These are phyloP conservation scores for Colletotrichum gloeosporioides DNA, from an alignment of 2,329 filamentous ascomycete species.

Conservation along the genomic window DNA sequence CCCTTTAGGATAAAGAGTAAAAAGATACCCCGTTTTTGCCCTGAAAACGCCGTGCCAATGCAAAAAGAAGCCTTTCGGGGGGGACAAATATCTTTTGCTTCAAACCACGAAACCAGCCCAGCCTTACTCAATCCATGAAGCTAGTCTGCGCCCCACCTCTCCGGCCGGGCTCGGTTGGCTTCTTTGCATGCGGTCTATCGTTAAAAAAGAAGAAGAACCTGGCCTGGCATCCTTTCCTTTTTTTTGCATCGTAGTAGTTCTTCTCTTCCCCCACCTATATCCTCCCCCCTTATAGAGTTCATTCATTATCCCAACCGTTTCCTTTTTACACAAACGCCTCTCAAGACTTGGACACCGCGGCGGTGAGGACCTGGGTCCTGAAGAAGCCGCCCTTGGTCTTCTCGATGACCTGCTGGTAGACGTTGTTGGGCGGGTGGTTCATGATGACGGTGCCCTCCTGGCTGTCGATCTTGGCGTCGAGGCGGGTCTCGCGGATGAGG, in stretches of 20 bases:
- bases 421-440: constrained; percentile 98
- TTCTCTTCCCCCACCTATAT: too few relatives aligned
- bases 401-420: constrained; percentile 99
- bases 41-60: constrained; percentile 25
- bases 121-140: too few relatives aligned
- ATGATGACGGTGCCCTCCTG: constrained; percentile 98
- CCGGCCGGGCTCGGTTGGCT: too few relatives aligned
- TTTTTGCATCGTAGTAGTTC: too few relatives aligned
- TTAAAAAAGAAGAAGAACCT: neutral
- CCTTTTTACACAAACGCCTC: neutral
- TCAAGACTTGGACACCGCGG: constrained; percentile 59
- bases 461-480: constrained; percentile 99
- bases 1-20: neutral
- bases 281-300: neutral
- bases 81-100: too few relatives aligned
- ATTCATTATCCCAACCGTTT: neutral
- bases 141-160: too few relatives aligned
- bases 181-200: neutral
- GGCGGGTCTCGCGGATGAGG: constrained; percentile 94
- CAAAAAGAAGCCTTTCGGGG: neutral
- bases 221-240: too few relatives aligned
- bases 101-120: too few relatives aligned
- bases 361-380: constrained; percentile 90
- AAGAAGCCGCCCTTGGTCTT: constrained; percentile 99
- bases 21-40: constrained; percentile 7